phyloP scores from a whole-genome alignment of 768 basidiomycete species.

The Psilocybe tampanensis region DNA sequence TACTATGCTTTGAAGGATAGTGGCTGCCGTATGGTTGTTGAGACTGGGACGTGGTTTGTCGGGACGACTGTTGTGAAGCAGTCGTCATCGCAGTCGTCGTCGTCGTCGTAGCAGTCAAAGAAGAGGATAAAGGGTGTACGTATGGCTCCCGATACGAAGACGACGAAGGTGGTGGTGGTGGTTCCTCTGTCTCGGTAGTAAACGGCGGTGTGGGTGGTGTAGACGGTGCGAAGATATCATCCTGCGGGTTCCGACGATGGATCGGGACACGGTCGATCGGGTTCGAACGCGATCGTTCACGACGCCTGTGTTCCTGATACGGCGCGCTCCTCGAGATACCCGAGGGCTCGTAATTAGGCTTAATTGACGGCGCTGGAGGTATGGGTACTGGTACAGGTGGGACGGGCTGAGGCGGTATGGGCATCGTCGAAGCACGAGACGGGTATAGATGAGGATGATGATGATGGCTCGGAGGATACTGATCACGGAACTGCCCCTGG shows the following conservation, averaged over 20 bases:
- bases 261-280: conserved; percentile 16
- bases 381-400: background rate
- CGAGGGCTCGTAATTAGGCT: conserved; percentile 15
- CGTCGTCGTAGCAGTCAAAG: no score
- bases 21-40: no score
- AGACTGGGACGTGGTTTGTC: background rate
- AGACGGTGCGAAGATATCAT: conserved; percentile 17
- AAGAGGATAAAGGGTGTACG: background rate
- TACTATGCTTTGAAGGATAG: background rate
- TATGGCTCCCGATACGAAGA: background rate
- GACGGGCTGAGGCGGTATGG: no score
- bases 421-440: conserved; percentile 1
- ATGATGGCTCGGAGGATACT: background rate
- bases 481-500: conserved; percentile 8
- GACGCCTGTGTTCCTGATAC: conserved; percentile 21
- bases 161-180: no score
- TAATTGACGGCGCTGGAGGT: conserved; percentile 1
- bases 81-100: no score
- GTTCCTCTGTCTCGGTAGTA: background rate
- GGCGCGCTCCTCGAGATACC: conserved; percentile 23
- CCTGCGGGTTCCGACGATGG: conserved; percentile 25
- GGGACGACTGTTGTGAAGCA: background rate
- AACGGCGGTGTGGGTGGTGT: conserved; percentile 19
- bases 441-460: no score
- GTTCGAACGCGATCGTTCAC: conserved; percentile 32